A percentile compares a stretch with the other conserved stretches of the same genome.
phyloP scores from a whole-genome alignment of 108 stramenopile species.

The Nitzschia putrida region DNA sequence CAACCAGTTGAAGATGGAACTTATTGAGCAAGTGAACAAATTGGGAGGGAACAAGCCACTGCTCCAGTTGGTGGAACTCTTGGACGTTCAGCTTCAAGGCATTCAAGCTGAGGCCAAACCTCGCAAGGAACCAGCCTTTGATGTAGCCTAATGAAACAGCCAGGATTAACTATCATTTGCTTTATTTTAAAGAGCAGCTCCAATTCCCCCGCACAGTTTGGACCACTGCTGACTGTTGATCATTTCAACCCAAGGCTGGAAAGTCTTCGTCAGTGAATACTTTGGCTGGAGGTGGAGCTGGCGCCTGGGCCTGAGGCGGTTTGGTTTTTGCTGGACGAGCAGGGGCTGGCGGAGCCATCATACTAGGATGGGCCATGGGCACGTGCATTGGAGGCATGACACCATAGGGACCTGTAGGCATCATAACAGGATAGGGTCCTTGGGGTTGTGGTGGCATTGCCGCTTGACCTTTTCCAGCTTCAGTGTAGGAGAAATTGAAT shows the following conservation, averaged over 20 bases:
- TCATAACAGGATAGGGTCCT: slow-evolving; percentile 1
- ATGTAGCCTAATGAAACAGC: slow-evolving; percentile 6
- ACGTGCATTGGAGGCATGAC: neutral
- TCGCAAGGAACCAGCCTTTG: slow-evolving; percentile 8
- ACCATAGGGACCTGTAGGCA: slow-evolving; percentile 22
- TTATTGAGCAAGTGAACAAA: slow-evolving; percentile 55
- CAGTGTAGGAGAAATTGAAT: slow-evolving; percentile 84
- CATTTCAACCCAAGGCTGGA: slow-evolving; percentile 32
- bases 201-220: neutral
- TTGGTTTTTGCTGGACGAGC: neutral
- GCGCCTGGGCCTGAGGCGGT: slow-evolving; percentile 4
- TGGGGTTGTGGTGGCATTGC: slow-evolving; percentile 17
- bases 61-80: slow-evolving; percentile 56
- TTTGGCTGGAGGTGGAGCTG: slow-evolving; percentile 4
- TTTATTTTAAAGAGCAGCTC: neutral
- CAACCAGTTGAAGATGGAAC: slow-evolving; percentile 52
- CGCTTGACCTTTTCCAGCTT: slow-evolving; percentile 66
- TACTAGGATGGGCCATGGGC: neutral
- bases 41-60: slow-evolving; percentile 80
- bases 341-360: slow-evolving; percentile 27
- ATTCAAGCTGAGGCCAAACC: slow-evolving; percentile 12
- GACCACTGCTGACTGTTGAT: slow-evolving; percentile 7
- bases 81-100: slow-evolving; percentile 75
- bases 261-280: slow-evolving; percentile 37
- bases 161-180: neutral